A percentile compares a stretch with the other conserved stretches of the same genome.
Evolutionary conservation across 371 early-diverging fungal species (phyloP).

Genomic region (Aphelidium insulamus): DNA sequence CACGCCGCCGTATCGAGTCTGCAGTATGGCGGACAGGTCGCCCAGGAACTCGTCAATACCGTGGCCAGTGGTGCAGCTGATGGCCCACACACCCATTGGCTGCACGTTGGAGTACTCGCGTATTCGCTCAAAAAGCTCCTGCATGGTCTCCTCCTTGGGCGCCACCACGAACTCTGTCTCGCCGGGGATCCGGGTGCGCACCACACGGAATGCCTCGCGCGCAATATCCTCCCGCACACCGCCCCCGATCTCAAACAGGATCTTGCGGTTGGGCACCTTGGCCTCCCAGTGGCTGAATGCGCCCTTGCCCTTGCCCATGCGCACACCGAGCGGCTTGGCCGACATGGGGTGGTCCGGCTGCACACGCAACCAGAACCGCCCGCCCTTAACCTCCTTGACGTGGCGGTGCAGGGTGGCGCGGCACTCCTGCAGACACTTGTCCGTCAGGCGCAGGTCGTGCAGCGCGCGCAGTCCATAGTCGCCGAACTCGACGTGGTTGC

Average conservation of each 20-base stretch:
- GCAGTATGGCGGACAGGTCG: no score
- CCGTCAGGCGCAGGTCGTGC: constrained; percentile 58
- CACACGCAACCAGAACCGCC: constrained; percentile 61
- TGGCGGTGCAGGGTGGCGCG: constrained; percentile 47
- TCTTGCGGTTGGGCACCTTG: constrained; percentile 63
- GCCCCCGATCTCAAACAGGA: constrained; percentile 67
- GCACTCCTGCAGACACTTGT: constrained; percentile 58
- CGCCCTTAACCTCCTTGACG: constrained; percentile 67
- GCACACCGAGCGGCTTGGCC: constrained; percentile 67
- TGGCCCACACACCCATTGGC: no score
- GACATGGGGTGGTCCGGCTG: constrained; percentile 86
- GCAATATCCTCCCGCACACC: constrained; percentile 18
- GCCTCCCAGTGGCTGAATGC: constrained; percentile 78
- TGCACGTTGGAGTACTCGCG: no score
- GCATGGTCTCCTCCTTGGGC: no score
- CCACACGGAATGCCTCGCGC: constrained; percentile 8
- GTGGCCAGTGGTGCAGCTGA: no score
- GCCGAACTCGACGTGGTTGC: constrained; percentile 65
- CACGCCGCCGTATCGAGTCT: no score
- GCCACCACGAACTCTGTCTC: no score
- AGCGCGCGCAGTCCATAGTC: constrained; percentile 70
- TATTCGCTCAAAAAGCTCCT: no score
- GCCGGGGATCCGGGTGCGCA: no score
- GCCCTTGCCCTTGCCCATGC: constrained; percentile 97
- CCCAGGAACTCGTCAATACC: no score